Conservation (phyloP, 768 basidiomycete genomes). For the Rhodotorula babjevae region DNA sequence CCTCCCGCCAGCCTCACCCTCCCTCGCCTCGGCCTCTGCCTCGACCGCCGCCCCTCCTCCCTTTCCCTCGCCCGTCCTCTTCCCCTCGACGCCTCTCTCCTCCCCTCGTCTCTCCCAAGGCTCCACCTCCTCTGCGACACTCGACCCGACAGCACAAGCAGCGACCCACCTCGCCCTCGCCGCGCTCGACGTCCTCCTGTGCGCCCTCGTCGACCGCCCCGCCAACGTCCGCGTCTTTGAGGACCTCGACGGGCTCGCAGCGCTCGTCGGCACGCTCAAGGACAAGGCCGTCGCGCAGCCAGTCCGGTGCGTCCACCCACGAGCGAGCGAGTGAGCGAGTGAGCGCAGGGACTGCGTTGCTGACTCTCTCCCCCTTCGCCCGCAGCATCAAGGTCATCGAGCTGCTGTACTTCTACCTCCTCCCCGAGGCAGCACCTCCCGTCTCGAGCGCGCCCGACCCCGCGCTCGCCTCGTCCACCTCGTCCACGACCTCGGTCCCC, state of each 20-base stretch:
- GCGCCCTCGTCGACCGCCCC: slow-evolving; percentile 81
- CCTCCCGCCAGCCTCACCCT: slow-evolving; percentile 40
- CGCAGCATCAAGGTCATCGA: slow-evolving; percentile 91
- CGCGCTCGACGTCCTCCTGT: slow-evolving; percentile 76
- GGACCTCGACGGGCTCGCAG: slow-evolving; percentile 67
- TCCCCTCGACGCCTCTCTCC: slow-evolving; percentile 6
- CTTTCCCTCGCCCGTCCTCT: slow-evolving; percentile 31
- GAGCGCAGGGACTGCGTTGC: rapidly evolving
- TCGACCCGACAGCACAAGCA: slow-evolving; percentile 19
- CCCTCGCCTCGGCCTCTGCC: not conserved
- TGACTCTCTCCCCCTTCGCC: too few species aligned
- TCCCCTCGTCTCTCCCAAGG: slow-evolving; percentile 33
- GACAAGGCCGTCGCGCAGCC: slow-evolving; percentile 77
- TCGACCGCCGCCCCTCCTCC: too few species aligned
- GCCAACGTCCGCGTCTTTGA: slow-evolving; percentile 72
- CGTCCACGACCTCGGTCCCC: slow-evolving; percentile 4
- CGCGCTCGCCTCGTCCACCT: not conserved
- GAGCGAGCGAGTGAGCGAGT: too few species aligned
- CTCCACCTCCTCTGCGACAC: slow-evolving; percentile 48
- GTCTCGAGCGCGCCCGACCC: not conserved
- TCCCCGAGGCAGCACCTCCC: slow-evolving; percentile 59
- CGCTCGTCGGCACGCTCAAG: slow-evolving; percentile 81
- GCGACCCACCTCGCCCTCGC: slow-evolving; percentile 58
- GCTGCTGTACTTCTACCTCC: slow-evolving; percentile 87
- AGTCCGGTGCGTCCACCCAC: slow-evolving; percentile 69